Conservation (phyloP, 257 asterid genomes). For the Verbena officinalis region DNA sequence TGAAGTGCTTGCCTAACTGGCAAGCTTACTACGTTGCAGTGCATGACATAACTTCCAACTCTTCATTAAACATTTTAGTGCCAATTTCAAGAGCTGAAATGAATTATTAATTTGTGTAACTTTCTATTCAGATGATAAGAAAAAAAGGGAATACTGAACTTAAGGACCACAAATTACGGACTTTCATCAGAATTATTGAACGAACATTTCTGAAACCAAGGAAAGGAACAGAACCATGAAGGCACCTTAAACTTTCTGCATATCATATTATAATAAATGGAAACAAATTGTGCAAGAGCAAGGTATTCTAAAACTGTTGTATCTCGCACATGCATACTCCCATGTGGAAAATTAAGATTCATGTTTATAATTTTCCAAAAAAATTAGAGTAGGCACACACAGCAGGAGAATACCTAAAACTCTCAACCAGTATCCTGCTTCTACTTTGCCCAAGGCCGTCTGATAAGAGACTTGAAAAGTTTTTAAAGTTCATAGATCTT, state of each 20-base stretch:
- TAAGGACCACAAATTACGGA: slow-evolving; percentile 8
- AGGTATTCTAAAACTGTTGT: slow-evolving; percentile 11
- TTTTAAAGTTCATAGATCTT: not conserved
- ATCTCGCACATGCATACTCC: slow-evolving; percentile 3
- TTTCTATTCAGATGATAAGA: slow-evolving; percentile 2
- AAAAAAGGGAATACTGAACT: not conserved
- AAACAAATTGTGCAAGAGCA: not conserved
- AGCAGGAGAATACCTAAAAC: not conserved
- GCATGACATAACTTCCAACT: not conserved
- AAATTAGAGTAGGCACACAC: not conserved
- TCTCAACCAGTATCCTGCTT: not conserved
- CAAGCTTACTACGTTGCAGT: slow-evolving; percentile 9
- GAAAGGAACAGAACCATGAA: not conserved
- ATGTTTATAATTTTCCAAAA: not conserved
- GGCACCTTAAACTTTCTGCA: slow-evolving; percentile 1
- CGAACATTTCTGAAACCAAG: not conserved
- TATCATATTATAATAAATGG: not conserved
- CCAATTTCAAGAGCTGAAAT: not conserved
- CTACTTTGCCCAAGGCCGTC: not conserved
- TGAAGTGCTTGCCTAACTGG: not conserved
- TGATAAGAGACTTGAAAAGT: not conserved
- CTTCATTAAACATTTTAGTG: slow-evolving; percentile 4
- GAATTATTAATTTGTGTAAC: not conserved
- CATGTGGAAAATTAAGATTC: slow-evolving; percentile 5
- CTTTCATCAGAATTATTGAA: slow-evolving; percentile 10